Conservation (phyloP, 148 eudicot species). For the Hydrangea macrophylla region DNA sequence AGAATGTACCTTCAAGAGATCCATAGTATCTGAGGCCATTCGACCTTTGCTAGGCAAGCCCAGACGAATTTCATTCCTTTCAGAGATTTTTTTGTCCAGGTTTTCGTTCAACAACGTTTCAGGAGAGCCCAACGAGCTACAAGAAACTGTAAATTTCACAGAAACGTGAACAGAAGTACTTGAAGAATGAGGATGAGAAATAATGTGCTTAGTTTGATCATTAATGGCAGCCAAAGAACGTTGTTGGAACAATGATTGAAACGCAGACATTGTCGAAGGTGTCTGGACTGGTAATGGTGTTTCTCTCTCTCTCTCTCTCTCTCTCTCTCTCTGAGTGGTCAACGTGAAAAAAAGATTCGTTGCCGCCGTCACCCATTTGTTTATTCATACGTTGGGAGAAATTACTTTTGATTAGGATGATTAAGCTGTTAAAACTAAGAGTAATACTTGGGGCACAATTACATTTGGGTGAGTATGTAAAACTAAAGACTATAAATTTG, state of each 20-base stretch:
- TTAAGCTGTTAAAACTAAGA: no score
- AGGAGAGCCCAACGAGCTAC: conserved; percentile 42
- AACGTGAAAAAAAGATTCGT: no score
- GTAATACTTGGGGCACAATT: no score
- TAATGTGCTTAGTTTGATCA: conserved; percentile 9
- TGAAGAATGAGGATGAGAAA: background rate
- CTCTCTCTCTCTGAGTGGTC: background rate
- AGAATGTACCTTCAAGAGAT: conserved; percentile 65
- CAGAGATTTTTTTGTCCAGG: conserved; percentile 26
- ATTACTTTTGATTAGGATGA: no score
- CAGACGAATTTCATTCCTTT: conserved; percentile 60
- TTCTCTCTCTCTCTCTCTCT: background rate
- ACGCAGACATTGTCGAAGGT: conserved; percentile 20
- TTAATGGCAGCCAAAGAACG: conserved; percentile 23
- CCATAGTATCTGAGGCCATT: conserved; percentile 72
- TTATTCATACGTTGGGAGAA: no score
- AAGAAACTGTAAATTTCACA: conserved; percentile 30
- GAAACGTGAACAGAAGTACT: conserved; percentile 11
- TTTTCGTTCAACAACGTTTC: conserved; percentile 34
- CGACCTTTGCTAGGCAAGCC: conserved; percentile 99
- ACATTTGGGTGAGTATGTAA: no score
- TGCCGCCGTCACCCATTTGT: no score
- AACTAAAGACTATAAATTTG: no score
- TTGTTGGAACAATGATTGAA: conserved; percentile 44
- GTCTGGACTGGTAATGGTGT: background rate